Base-by-base conservation (phyloP, 2,329 filamentous ascomycete species). In the Penicillium freii region DNA sequence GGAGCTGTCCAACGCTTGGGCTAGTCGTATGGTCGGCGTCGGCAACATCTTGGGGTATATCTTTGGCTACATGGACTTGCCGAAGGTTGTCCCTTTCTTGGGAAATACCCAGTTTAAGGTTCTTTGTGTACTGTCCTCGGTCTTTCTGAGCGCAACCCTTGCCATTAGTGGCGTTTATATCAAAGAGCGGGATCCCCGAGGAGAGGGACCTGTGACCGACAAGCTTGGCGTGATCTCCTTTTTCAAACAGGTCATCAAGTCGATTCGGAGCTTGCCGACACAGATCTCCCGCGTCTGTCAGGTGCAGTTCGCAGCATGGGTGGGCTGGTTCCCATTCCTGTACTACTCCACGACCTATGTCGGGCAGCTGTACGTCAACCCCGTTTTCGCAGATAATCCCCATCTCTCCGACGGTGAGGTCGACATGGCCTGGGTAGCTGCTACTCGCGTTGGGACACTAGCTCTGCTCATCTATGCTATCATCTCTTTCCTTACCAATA, bases 321-420 rank as follows among this genome's bases (percentile, higher is more conserved):
- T 97, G 56, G 93, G 91, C 51, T 97, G 93, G 85, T 97, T 97
- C 68, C 92, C 92, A 1, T 92, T 96, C 73, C 82, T 97, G 3
- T 97, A 96, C 77, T 97, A 97, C 78, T 91, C 91, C 5, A 96
- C 92, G 1, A 95, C 91, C 19, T 97, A 94, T 73, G 89, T 97
- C 65, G 92, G 90, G 60, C 91, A 96, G 71, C 90, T 97, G 56
- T 96, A 96, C 67, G 89, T 91, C 19, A 88, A 96, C 70, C 91
- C 91, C 0, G 89, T 84, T 65, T 87, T 97, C 51, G 81, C 86
- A 63, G 79, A 84, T 51, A 89, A 96, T 64, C 92, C 91, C 0
- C 77, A 93, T 71, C 88, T 96, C 81, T 84, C 87, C 0, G 83
- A 87, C 0, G 81, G 83, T 17, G 87, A 97, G 66, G 85, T 97